These are phyloP conservation scores for Kwoniella dejecticola DNA, from an alignment of 768 basidiomycete genomes.

Conservation along the genomic window DNA sequence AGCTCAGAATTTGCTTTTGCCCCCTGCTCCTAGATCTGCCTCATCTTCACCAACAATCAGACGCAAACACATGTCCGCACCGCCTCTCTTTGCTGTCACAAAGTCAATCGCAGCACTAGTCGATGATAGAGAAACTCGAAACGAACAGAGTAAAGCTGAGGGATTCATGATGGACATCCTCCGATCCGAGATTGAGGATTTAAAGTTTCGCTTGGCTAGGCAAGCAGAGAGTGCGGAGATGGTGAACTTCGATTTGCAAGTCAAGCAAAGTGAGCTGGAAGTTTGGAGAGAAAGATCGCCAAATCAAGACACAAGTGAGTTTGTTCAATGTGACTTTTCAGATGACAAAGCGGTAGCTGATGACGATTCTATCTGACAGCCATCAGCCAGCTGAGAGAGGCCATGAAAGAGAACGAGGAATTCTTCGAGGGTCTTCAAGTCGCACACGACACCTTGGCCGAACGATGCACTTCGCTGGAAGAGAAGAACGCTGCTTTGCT, in stretches of 20 bases:
- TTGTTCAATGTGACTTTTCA: no score
- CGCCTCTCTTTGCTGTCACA: constrained; percentile 25
- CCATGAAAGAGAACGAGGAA: constrained; percentile 39
- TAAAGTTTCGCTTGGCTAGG: neutral
- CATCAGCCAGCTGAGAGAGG: constrained; percentile 10
- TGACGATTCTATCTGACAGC: constrained; percentile 1
- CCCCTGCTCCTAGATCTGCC: neutral
- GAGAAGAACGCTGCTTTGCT: constrained; percentile 15
- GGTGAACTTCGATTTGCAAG: constrained; percentile 6
- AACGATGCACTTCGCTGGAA: constrained; percentile 18
- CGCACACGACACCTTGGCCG: constrained; percentile 30
- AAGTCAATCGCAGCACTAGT: no score
- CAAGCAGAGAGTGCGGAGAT: constrained; percentile 12
- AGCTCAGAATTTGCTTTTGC: constrained; percentile 13
- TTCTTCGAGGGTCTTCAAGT: constrained; percentile 32
- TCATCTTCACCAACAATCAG: neutral
- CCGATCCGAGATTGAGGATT: constrained; percentile 11
- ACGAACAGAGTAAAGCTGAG: constrained; percentile 22
- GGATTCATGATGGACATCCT: constrained; percentile 16
- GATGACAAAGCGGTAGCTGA: neutral
- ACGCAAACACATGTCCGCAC: constrained; percentile 15
- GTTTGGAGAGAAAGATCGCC: constrained; percentile 1
- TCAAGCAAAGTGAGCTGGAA: neutral
- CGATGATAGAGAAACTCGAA: constrained; percentile 23
- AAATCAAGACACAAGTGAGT: constrained; percentile 15